A percentile compares a stretch with the other conserved stretches of the same genome.
These are phyloP conservation scores for Pythium aquatile DNA, from an alignment of 352 stramenopile genomes.

Conservation along the genomic window DNA sequence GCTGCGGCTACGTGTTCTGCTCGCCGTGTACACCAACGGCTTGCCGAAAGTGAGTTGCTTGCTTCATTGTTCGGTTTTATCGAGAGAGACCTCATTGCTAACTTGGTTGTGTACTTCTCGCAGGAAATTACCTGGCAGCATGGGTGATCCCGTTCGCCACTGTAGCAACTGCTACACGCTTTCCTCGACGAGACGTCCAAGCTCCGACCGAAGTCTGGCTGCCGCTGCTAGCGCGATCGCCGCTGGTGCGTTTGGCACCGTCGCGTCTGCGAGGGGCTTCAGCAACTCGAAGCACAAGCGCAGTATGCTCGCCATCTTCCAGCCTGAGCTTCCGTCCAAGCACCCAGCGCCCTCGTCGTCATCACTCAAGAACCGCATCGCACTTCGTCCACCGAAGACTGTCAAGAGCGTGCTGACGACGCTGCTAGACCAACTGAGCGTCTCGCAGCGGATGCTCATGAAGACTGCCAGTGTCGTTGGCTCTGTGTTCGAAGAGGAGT, in stretches of 20 bases:
- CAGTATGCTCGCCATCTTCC: slow-evolving; percentile 66
- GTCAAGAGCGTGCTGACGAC: slow-evolving; percentile 86
- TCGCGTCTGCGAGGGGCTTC: slow-evolving; percentile 20
- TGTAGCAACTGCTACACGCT: slow-evolving; percentile 79
- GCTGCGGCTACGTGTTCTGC: slow-evolving; percentile 85
- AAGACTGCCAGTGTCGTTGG: slow-evolving; percentile 86
- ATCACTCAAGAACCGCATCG: slow-evolving; percentile 71
- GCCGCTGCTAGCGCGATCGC: slow-evolving; percentile 24
- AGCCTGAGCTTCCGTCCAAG: slow-evolving; percentile 29
- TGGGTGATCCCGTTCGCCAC: slow-evolving; percentile 64
- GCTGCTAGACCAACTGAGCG: slow-evolving; percentile 76
- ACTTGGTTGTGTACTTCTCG: not conserved
- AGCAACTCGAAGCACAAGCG: slow-evolving; percentile 27
- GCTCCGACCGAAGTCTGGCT: slow-evolving; percentile 47
- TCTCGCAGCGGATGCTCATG: slow-evolving; percentile 85
- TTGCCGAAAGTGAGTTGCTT: slow-evolving; percentile 50
- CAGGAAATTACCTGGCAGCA: slow-evolving; percentile 62
- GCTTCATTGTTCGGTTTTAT: not conserved
- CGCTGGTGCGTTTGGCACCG: slow-evolving; percentile 20
- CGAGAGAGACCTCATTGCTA: not conserved
- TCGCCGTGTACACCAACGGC: slow-evolving; percentile 70
- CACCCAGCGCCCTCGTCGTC: slow-evolving; percentile 21
- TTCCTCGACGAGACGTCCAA: slow-evolving; percentile 60
- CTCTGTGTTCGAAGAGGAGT: slow-evolving; percentile 70
- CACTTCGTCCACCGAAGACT: slow-evolving; percentile 62